These are phyloP conservation scores for Aspergillus spinulosporus DNA, from an alignment of 2,329 filamentous ascomycete species.

Conservation along the genomic window DNA sequence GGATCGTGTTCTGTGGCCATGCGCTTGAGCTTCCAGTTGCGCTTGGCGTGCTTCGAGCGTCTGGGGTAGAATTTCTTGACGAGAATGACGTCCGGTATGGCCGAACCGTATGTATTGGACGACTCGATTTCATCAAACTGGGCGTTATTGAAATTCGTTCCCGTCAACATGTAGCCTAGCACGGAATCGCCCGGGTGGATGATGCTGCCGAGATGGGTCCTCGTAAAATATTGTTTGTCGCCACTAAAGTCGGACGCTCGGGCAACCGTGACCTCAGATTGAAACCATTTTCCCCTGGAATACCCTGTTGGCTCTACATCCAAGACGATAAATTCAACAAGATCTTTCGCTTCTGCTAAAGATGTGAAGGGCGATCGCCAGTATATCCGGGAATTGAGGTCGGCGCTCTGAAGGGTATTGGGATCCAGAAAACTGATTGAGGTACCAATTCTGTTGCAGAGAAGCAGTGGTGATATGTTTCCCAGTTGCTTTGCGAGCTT, in stretches of 20 bases:
- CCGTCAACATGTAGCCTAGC: conserved; percentile 88
- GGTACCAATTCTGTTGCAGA: conserved; percentile 88
- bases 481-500: conserved; percentile 83
- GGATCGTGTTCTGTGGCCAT: conserved; percentile 81
- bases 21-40: conserved; percentile 93
- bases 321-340: conserved; percentile 91
- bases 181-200: conserved; percentile 88
- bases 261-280: conserved; percentile 86
- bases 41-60: conserved; percentile 76
- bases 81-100: conserved; percentile 86
- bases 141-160: conserved; percentile 88
- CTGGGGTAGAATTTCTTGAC: conserved; percentile 96
- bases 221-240: conserved; percentile 84
- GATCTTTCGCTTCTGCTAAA: conserved; percentile 77
- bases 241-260: conserved; percentile 80
- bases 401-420: conserved; percentile 84
- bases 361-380: conserved; percentile 87
- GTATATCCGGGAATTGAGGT: conserved; percentile 78
- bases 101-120: conserved; percentile 71
- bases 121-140: conserved; percentile 80
- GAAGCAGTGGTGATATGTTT: conserved; percentile 81
- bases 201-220: conserved; percentile 84
- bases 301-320: conserved; percentile 81
- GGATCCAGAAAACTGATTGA: conserved; percentile 88
- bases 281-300: conserved; percentile 75